Evolutionary conservation across 1,284 basidiomycete species (phyloP).

Genomic region (Rhodotorula glutinis): DNA sequence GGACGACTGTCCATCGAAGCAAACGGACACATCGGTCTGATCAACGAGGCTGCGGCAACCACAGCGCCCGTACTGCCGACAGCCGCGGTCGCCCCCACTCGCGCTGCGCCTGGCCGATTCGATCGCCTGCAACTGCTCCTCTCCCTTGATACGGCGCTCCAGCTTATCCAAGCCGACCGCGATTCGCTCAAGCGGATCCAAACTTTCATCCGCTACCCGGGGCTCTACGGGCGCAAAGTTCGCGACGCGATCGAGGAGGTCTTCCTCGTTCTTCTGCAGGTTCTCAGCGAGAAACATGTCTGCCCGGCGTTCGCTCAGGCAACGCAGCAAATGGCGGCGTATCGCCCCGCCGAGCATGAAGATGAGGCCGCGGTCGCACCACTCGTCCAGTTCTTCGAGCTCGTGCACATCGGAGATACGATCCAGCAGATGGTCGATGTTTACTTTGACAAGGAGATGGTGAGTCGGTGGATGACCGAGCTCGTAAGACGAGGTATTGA

Average conservation of each 20-base stretch:
- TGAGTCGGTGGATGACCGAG: conserved; percentile 45
- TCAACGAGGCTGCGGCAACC: not conserved
- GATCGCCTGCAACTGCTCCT: conserved; percentile 70
- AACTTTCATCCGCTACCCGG: conserved; percentile 81
- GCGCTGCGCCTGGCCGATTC: conserved; percentile 12
- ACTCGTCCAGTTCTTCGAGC: conserved; percentile 91
- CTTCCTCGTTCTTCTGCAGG: conserved; percentile 77
- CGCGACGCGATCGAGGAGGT: conserved; percentile 71
- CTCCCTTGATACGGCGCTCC: conserved; percentile 83
- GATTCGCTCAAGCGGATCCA: conserved; percentile 88
- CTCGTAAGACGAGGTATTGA: no score
- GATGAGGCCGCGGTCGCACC: conserved; percentile 76
- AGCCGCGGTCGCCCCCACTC: not conserved
- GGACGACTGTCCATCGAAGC: conserved; percentile 23
- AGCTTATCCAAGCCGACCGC: conserved; percentile 86
- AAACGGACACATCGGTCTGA: conserved; percentile 4
- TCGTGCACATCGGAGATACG: conserved; percentile 94
- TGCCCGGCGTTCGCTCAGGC: conserved; percentile 81
- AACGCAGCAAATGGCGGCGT: conserved; percentile 77
- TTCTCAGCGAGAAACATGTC: conserved; percentile 75
- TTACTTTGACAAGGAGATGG: conserved; percentile 94
- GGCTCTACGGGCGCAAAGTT: conserved; percentile 56
- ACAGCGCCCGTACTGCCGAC: not conserved
- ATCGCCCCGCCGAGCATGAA: conserved; percentile 74
- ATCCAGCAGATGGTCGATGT: conserved; percentile 97